These are phyloP conservation scores for Chionographis japonica DNA, from an alignment of 106 monocot genomes.

Conservation along the genomic window DNA sequence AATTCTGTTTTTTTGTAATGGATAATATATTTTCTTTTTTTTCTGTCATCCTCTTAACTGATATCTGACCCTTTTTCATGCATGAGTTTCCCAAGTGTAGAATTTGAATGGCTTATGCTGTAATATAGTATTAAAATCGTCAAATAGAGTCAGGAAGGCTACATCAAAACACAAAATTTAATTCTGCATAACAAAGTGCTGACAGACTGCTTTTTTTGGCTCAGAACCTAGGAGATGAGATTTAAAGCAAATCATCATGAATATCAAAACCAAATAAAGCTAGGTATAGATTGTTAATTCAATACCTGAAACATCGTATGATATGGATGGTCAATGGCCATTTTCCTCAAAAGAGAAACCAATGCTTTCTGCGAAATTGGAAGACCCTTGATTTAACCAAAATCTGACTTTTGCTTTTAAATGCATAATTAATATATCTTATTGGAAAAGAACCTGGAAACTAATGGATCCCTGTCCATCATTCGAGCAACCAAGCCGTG, in stretches of 20 bases:
- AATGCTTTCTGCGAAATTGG: constrained; percentile 54
- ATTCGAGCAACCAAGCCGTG: constrained; percentile 82
- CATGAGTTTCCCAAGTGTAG: too few species aligned
- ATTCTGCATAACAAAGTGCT: too few species aligned
- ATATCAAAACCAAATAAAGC: neutral
- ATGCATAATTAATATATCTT: neutral
- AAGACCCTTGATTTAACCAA: neutral
- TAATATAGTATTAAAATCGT: too few species aligned
- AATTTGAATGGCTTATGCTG: too few species aligned
- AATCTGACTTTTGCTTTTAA: neutral
- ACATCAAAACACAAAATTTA: too few species aligned
- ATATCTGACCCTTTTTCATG: too few species aligned
- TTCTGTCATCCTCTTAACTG: too few species aligned
- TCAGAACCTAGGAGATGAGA: too few species aligned
- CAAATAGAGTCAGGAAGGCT: too few species aligned
- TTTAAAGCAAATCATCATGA: neutral
- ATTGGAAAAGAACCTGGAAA: constrained; percentile 61
- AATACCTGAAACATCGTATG: constrained; percentile 97
- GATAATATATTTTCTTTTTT: too few species aligned
- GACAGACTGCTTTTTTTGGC: too few species aligned
- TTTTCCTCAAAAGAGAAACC: constrained; percentile 88
- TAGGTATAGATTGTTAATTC: neutral
- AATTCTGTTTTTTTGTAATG: too few species aligned
- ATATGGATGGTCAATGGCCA: constrained; percentile 98
- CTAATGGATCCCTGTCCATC: constrained; percentile 67